These are phyloP conservation scores for Celoporthe dispersa DNA, from an alignment of 2,329 filamentous ascomycete genomes.

Conservation along the genomic window DNA sequence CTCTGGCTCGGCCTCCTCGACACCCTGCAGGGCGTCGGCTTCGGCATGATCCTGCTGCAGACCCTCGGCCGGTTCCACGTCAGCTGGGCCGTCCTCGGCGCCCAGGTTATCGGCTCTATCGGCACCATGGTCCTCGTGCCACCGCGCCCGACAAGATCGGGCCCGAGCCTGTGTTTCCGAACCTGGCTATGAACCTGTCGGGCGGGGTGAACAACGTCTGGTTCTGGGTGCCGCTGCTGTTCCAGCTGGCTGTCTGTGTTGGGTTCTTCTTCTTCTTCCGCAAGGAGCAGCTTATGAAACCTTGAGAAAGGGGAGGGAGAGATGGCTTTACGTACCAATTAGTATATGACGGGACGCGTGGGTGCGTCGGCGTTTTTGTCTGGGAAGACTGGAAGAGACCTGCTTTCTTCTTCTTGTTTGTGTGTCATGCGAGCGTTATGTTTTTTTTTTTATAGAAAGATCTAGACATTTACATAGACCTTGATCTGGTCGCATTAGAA, in stretches of 20 bases:
- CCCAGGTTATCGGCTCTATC: conserved; percentile 65
- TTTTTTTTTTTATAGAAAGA: too few species aligned
- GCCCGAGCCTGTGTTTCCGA: conserved; percentile 64
- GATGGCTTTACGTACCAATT: neutral
- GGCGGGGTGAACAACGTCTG: conserved; percentile 52
- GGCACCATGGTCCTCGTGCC: conserved; percentile 65
- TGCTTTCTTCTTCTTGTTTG: neutral
- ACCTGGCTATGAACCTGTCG: conserved; percentile 53
- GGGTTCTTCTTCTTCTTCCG: conserved; percentile 59
- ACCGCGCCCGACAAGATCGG: conserved; percentile 63
- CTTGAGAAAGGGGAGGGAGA: conserved; percentile 34
- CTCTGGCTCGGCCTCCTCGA: conserved; percentile 68
- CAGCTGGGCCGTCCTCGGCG: conserved; percentile 60
- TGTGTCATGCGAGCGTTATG: neutral
- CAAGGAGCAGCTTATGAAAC: conserved; percentile 59
- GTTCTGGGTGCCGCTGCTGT: conserved; percentile 63
- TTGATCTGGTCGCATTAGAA: neutral
- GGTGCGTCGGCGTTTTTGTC: neutral
- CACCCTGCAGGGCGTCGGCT: conserved; percentile 64
- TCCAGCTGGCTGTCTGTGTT: conserved; percentile 60
- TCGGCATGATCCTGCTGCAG: conserved; percentile 68
- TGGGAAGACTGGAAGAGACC: too few species aligned
- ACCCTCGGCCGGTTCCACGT: conserved; percentile 66
- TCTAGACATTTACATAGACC: neutral
- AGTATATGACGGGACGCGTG: neutral